These are phyloP conservation scores for Pyrus hybrid DNA, from an alignment of 331 rosid genomes.

Conservation along the genomic window DNA sequence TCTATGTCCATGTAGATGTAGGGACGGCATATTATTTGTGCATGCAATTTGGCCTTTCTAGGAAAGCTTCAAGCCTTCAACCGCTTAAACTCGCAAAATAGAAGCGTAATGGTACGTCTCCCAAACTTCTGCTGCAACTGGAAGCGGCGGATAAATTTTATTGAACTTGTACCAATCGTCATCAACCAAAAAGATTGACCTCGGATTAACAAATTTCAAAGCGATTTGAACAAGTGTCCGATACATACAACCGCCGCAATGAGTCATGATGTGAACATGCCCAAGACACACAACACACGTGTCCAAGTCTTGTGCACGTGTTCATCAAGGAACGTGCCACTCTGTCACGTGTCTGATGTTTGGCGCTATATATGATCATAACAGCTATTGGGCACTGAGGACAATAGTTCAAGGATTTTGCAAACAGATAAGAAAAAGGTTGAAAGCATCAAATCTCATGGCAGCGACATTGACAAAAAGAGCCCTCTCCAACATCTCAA, in stretches of 20 bases:
- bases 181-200: neutral
- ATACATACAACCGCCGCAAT: neutral
- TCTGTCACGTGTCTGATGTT: neutral
- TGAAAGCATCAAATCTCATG: neutral
- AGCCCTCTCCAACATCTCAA: slow-evolving; percentile 5
- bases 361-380: neutral
- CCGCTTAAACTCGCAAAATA: no score
- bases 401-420: no score
- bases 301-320: neutral
- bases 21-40: no score
- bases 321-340: neutral
- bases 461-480: slow-evolving; percentile 1
- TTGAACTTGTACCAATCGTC: no score
- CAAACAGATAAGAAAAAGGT: no score
- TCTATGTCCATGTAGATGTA: no score
- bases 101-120: no score
- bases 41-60: no score
- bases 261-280: neutral
- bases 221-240: neutral
- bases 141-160: neutral
- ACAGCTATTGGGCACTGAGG: neutral
- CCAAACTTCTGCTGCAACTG: neutral
- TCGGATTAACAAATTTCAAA: no score
- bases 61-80: no score
- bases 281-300: neutral